A percentile compares a stretch with the other conserved stretches of the same genome.
Evolutionary conservation across 306 rosid species (phyloP).

Genomic region (barrel medic (Medicago truncatula)): MtrunA17r5.0-ANR NC_053046.1:2628001-2628500

Average conservation of each 20-base stretch:
- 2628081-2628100: too few species aligned
- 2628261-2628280: too few species aligned
- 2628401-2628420: neutral
- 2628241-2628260: too few species aligned
- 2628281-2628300: constrained; percentile 32
- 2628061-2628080: neutral
- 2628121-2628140: too few species aligned
- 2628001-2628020: constrained; percentile 26
- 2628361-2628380: constrained; percentile 1
- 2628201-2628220: too few species aligned
- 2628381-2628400: constrained; percentile 32
- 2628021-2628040: constrained; percentile 13
- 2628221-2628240: too few species aligned
- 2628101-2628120: too few species aligned
- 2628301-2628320: constrained; percentile 34
- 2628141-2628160: too few species aligned
- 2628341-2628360: constrained; percentile 34
- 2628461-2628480: constrained; percentile 52
- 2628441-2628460: constrained; percentile 41
- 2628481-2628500: constrained; percentile 8
- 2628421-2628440: constrained; percentile 37
- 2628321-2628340: constrained; percentile 26
- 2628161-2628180: too few species aligned
- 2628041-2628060: neutral
- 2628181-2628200: too few species aligned